phyloP scores from a whole-genome alignment of 768 basidiomycete species.

The Boletus sensibilis region DNA sequence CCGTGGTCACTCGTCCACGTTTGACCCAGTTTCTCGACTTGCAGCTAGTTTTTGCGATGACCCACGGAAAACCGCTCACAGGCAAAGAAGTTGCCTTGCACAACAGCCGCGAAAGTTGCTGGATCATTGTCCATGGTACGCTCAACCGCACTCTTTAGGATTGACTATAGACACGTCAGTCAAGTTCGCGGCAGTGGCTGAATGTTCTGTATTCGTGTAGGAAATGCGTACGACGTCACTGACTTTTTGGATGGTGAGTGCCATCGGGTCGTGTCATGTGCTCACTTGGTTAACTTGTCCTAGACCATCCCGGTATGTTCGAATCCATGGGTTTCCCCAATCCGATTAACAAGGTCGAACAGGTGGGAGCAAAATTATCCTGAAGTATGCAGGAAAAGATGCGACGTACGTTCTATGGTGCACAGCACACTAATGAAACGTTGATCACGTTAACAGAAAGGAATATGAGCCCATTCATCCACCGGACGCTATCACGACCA shows the following conservation, averaged over 20 bases:
- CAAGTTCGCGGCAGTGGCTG: neutral
- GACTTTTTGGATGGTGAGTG: slow-evolving; percentile 69
- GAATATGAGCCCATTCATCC: slow-evolving; percentile 93
- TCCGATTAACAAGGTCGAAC: slow-evolving; percentile 5
- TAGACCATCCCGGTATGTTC: slow-evolving; percentile 63
- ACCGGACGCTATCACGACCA: slow-evolving; percentile 71
- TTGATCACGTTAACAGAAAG: slow-evolving; percentile 39
- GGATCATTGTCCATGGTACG: slow-evolving; percentile 84
- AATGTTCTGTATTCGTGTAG: slow-evolving; percentile 33
- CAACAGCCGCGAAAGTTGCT: slow-evolving; percentile 61
- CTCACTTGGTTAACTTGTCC: neutral
- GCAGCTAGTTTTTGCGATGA: slow-evolving; percentile 9
- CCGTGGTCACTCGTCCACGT: neutral
- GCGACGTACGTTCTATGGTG: slow-evolving; percentile 61
- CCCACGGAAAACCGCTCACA: slow-evolving; percentile 31
- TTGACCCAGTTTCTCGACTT: neutral
- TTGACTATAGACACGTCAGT: neutral
- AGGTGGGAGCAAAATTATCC: slow-evolving; percentile 82
- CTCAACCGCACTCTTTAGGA: neutral
- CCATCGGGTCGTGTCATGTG: neutral
- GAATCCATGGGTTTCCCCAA: neutral
- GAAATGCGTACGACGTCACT: slow-evolving; percentile 76
- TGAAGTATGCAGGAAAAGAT: slow-evolving; percentile 89
- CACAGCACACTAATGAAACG: neutral
- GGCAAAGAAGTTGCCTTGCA: slow-evolving; percentile 55